Evolutionary conservation across 1,139 yeast genomes (phyloP).

Genomic region (Pneumocystis jirovecii): DNA sequence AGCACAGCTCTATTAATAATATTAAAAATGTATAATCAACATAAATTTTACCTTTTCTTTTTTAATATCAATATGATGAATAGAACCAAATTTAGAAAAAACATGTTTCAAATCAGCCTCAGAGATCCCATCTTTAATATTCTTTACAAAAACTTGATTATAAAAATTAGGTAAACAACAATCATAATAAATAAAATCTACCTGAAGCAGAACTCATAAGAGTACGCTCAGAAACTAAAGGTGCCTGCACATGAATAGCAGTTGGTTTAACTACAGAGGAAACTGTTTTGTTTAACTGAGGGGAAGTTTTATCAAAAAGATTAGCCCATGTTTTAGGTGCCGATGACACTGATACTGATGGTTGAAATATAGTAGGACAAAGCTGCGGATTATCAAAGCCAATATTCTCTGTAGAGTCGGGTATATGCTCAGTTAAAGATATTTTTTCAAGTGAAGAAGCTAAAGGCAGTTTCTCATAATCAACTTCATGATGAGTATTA

Average conservation of each 20-base stretch:
- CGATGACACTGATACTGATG: not conserved
- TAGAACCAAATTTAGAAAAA: not conserved
- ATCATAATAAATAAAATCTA: not conserved
- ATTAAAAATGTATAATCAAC: not conserved
- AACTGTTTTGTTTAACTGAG: not conserved
- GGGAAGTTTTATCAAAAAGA: slow-evolving; percentile 2
- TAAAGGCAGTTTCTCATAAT: not conserved
- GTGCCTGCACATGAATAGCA: not conserved
- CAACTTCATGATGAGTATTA: not conserved
- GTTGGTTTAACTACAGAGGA: not conserved
- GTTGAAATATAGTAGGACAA: not conserved
- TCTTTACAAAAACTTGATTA: not conserved
- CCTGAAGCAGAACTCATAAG: not conserved
- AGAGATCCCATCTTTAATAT: not conserved
- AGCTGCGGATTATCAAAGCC: slow-evolving; percentile 3
- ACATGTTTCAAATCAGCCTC: not conserved
- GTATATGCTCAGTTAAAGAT: not conserved
- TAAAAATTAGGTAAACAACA: not conserved
- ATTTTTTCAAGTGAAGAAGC: not conserved
- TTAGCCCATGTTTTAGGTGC: slow-evolving; percentile 9
- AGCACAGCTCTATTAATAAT: not conserved
- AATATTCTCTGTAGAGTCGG: not conserved
- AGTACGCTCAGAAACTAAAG: not conserved
- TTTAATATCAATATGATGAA: not conserved
- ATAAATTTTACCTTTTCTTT: not conserved